Evolutionary conservation across 345 rosid species (phyloP).

Genomic region (Lumnitzera racemosa): DNA sequence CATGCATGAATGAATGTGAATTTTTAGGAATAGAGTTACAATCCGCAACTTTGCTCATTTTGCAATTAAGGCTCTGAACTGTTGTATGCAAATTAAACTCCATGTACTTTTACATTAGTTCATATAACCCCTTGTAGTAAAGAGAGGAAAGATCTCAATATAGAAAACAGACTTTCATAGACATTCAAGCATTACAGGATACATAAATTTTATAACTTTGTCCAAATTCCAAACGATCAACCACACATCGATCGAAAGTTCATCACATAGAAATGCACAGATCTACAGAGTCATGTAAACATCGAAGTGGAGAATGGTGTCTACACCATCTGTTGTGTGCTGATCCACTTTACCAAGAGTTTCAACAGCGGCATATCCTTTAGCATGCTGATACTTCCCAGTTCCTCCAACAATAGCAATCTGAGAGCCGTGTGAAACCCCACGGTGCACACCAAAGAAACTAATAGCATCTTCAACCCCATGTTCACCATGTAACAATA

Average conservation of each 20-base stretch:
- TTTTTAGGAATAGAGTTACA: too few species aligned
- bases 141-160: not conserved
- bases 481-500: constrained; percentile 44
- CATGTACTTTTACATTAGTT: too few species aligned
- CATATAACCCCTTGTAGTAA: not conserved
- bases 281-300: constrained; percentile 44
- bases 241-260: too few species aligned
- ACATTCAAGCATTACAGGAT: not conserved
- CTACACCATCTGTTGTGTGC: constrained; percentile 76
- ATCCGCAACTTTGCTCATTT: too few species aligned
- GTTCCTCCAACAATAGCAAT: constrained; percentile 79
- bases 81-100: too few species aligned
- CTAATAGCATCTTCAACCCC: constrained; percentile 49
- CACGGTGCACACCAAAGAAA: constrained; percentile 78
- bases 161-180: not conserved
- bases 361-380: constrained; percentile 64
- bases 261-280: not conserved
- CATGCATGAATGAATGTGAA: too few species aligned
- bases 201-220: not conserved
- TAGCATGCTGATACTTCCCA: constrained; percentile 65
- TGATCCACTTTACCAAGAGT: constrained; percentile 56
- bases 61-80: too few species aligned
- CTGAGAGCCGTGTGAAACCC: constrained; percentile 53
- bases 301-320: constrained; percentile 58
- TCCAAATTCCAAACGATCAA: not conserved